phyloP scores from a whole-genome alignment of 805 yeast genomes.

The Peterozyma xylosa region DNA sequence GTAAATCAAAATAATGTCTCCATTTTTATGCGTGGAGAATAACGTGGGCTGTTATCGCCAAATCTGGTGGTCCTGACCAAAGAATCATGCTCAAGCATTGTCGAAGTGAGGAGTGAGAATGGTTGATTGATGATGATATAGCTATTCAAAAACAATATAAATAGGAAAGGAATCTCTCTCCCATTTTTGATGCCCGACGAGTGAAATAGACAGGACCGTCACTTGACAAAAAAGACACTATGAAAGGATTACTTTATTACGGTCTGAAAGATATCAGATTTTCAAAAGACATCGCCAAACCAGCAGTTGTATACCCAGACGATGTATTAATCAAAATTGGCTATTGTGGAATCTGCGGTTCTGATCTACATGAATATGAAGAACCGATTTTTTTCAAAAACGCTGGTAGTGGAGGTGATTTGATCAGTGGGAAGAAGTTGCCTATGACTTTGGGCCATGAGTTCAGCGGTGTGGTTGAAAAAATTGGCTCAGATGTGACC shows the following conservation, averaged over 20 bases:
- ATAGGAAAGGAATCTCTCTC: no score
- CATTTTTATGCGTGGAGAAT: no score
- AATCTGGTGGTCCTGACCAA: no score
- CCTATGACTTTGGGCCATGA: constrained; percentile 50
- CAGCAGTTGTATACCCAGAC: constrained; percentile 8
- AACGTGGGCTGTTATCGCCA: no score
- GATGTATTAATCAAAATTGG: constrained; percentile 24
- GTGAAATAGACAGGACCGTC: no score
- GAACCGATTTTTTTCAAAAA: constrained; percentile 53
- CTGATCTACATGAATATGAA: constrained; percentile 53
- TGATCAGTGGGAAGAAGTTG: constrained; percentile 7
- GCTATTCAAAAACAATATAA: no score
- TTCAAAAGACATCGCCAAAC: constrained; percentile 21
- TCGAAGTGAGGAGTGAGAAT: no score
- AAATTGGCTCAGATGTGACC: constrained; percentile 38
- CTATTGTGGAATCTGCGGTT: constrained; percentile 59
- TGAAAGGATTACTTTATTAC: constrained; percentile 44
- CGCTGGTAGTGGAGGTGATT: constrained; percentile 5
- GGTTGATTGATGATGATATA: no score
- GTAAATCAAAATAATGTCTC: no score
- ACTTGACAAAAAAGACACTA: constrained; percentile 11
- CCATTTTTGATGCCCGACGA: no score
- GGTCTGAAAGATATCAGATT: constrained; percentile 37
- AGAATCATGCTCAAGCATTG: no score
- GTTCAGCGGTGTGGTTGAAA: constrained; percentile 35